These are phyloP conservation scores for Aspergillus asperescens DNA, from an alignment of 495 filamentous ascomycete species.

Conservation along the genomic window DNA sequence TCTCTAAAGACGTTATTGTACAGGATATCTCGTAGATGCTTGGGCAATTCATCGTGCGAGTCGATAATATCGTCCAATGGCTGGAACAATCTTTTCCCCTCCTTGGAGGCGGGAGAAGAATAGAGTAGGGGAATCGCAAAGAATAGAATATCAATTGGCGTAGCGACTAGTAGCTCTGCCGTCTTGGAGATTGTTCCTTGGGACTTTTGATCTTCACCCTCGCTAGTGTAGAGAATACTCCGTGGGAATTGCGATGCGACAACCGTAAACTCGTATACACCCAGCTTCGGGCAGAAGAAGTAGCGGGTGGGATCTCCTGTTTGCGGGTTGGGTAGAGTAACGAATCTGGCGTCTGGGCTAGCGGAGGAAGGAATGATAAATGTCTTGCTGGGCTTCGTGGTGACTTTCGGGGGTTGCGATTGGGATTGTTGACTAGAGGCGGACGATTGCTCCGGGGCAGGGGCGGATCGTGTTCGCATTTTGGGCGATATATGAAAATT, in stretches of 20 bases:
- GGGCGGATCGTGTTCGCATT: slow-evolving; percentile 32
- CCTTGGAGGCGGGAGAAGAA: slow-evolving; percentile 34
- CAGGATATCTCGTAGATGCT: slow-evolving; percentile 54
- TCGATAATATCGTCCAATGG: slow-evolving; percentile 79
- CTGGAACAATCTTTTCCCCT: slow-evolving; percentile 61
- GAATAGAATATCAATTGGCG: slow-evolving; percentile 79
- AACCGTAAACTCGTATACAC: slow-evolving; percentile 82
- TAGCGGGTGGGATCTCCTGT: slow-evolving; percentile 61
- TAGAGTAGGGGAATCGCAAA: slow-evolving; percentile 67
- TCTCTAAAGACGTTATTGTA: slow-evolving; percentile 40
- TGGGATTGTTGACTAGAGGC: slow-evolving; percentile 4
- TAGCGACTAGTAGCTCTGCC: slow-evolving; percentile 72
- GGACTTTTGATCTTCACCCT: slow-evolving; percentile 2
- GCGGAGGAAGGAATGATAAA: slow-evolving; percentile 74
- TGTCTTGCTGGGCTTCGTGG: slow-evolving; percentile 52
- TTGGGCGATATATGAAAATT: background rate
- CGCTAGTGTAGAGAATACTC: slow-evolving; percentile 32
- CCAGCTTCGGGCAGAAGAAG: slow-evolving; percentile 69
- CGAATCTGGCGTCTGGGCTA: slow-evolving; percentile 58
- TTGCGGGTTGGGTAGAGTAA: slow-evolving; percentile 76
- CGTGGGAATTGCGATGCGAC: slow-evolving; percentile 49
- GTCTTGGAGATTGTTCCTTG: slow-evolving; percentile 44
- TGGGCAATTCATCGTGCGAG: slow-evolving; percentile 47
- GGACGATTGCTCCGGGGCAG: slow-evolving; percentile 16
- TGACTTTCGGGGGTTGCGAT: background rate